Evolutionary conservation across 2,329 filamentous ascomycete species (phyloP).

Genomic region (Didymella lethalis): DNA sequence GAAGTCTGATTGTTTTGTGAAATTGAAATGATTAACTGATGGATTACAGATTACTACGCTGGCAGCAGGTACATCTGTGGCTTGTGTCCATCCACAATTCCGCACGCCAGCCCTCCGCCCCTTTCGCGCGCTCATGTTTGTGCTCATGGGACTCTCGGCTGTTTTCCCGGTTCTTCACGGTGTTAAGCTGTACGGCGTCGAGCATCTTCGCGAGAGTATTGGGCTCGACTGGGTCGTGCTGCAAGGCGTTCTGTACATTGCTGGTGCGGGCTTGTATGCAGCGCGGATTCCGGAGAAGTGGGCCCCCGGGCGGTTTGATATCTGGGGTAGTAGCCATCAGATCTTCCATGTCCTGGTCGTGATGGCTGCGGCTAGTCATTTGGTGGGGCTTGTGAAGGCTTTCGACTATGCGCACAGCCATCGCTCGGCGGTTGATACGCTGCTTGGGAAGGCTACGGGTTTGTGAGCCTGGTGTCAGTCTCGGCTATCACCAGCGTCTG

Average conservation of each 20-base stretch:
- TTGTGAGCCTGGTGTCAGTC: not conserved
- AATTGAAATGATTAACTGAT: not conserved
- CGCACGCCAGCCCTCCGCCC: slow-evolving; percentile 83
- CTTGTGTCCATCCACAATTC: slow-evolving; percentile 83
- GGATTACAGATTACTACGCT: slow-evolving; percentile 73
- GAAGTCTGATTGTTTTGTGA: too few relatives aligned
- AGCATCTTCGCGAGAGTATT: slow-evolving; percentile 73
- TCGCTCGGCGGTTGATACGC: not conserved
- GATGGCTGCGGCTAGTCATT: slow-evolving; percentile 79
- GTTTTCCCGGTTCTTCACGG: slow-evolving; percentile 85
- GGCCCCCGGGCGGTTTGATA: slow-evolving; percentile 81
- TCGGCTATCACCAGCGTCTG: not conserved
- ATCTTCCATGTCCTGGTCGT: slow-evolving; percentile 93
- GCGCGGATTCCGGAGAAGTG: slow-evolving; percentile 83
- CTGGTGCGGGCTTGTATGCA: slow-evolving; percentile 86
- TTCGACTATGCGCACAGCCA: slow-evolving; percentile 80
- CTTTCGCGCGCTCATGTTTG: slow-evolving; percentile 88
- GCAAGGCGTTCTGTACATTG: slow-evolving; percentile 84
- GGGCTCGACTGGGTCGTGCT: slow-evolving; percentile 81
- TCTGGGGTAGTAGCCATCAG: slow-evolving; percentile 93
- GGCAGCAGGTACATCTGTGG: slow-evolving; percentile 76
- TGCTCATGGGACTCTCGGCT: slow-evolving; percentile 83
- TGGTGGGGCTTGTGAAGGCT: slow-evolving; percentile 80
- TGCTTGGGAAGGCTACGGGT: not conserved
- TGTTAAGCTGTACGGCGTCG: slow-evolving; percentile 70